phyloP scores from a whole-genome alignment of 2,329 filamentous ascomycete species.

The Phialophora macrospora region DNA sequence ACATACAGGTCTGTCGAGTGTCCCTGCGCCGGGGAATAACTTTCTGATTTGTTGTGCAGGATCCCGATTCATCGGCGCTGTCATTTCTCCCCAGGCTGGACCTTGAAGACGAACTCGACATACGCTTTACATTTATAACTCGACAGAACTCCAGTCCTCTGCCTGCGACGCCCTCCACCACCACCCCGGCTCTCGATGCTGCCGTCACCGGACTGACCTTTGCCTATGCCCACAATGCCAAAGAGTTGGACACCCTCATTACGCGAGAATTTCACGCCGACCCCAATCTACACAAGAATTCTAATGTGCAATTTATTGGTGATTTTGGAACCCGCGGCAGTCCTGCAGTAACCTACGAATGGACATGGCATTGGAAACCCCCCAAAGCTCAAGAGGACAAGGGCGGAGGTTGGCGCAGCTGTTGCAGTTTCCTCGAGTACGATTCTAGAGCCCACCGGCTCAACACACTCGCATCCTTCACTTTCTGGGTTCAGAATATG shows the following conservation, averaged over 20 bases:
- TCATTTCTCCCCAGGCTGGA: conserved; percentile 80
- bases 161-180: conserved; percentile 58
- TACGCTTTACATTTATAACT: conserved; percentile 90
- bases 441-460: conserved; percentile 89
- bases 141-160: conserved; percentile 57
- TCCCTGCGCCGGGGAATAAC: conserved; percentile 8
- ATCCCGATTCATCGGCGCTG: conserved; percentile 66
- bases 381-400: conserved; percentile 80
- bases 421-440: conserved; percentile 97
- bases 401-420: conserved; percentile 92
- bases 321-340: conserved; percentile 85
- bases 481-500: conserved; percentile 87
- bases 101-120: conserved; percentile 90
- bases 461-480: conserved; percentile 87
- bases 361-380: conserved; percentile 96
- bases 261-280: conserved; percentile 96
- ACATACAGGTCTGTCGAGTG: conserved; percentile 72
- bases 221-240: conserved; percentile 81
- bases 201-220: conserved; percentile 88
- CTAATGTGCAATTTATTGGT: conserved; percentile 93
- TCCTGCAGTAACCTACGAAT: conserved; percentile 84
- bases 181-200: conserved; percentile 65
- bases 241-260: conserved; percentile 89
- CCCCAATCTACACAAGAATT: conserved; percentile 95
- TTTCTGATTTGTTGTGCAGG: conserved; percentile 57